Base-by-base conservation (phyloP, 2,329 filamentous ascomycete species). In the Cordyceps fumosorosea region DNA sequence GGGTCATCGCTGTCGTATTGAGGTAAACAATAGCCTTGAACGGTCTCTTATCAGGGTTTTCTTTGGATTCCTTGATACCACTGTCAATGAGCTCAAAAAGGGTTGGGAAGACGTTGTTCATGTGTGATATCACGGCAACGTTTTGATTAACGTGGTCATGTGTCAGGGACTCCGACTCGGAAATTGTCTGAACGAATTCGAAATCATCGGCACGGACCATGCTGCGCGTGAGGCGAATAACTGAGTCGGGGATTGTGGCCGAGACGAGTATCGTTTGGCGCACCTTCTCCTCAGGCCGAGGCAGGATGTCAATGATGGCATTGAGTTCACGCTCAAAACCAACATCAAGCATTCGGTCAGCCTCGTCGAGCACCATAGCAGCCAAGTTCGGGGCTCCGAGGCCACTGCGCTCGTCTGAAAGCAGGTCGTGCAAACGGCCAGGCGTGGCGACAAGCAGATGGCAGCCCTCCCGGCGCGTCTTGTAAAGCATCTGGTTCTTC, bases 1-100 rank as follows among this genome's bases (percentile, higher is more conserved):
- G 80, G 51, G 92, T 90, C 65, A 89, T 82, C 26, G 84, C 83
- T 0, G 89, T 96, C 24, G 89, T 91, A 69, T 90, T 90, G 73
- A 93, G 89, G 78, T 96, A 99, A 48, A 96, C 79, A 64, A 99
- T 96, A n/a, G 91, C 91, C 81, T 99, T 99, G 84, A 98, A 97
- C 0, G 91, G 90, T 18, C 74, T 74, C 3, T 65, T 69, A 4
- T 73, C 72, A 2, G 68, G 73, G 65, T 80, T 76, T 65, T 74
- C 70, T 2, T 66, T 68, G 22, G 76, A 72, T 26, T 77, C 76
- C 34, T 79, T 67, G n/a, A 81, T 73, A 67, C 89, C 86, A 42
- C 83, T 81, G 60, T 87, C 77, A 53, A 88, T 78, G 57, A 97
- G 81, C 74, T 98, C 93, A 60, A 95, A 81, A 22, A 98, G 73